These are phyloP conservation scores for Xenoacremonium recifei DNA, from an alignment of 2,329 filamentous ascomycete species.

Conservation along the genomic window DNA sequence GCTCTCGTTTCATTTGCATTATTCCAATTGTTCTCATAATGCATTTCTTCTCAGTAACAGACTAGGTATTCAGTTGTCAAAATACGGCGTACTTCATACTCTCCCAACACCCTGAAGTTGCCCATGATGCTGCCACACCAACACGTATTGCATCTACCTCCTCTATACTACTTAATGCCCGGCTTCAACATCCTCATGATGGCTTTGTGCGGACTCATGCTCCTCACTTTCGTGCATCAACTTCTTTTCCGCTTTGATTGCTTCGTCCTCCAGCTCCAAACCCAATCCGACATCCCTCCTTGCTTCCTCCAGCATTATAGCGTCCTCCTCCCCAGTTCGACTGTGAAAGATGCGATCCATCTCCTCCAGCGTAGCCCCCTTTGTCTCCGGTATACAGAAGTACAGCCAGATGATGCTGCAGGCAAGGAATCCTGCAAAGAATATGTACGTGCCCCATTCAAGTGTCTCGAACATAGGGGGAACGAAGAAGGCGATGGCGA, in stretches of 20 bases:
- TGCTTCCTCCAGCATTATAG: constrained; percentile 19
- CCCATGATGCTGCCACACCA: too few species aligned
- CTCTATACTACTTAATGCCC: too few species aligned
- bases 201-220: constrained; percentile 10
- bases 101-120: too few species aligned
- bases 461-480: constrained; percentile 36
- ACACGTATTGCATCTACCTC: too few species aligned
- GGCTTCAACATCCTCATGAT: constrained; percentile 16
- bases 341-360: constrained; percentile 52
- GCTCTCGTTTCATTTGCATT: too few species aligned
- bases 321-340: constrained; percentile 29
- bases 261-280: constrained; percentile 12
- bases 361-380: constrained; percentile 52
- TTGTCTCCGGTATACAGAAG: constrained; percentile 54
- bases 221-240: constrained; percentile 16
- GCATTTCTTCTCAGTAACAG: too few species aligned
- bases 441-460: constrained; percentile 55
- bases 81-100: too few species aligned
- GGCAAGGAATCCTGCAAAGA: constrained; percentile 52
- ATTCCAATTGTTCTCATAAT: too few species aligned
- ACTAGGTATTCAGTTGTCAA: too few species aligned
- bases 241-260: constrained; percentile 19
- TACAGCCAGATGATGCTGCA: constrained; percentile 47
- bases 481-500: constrained; percentile 45
- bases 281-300: constrained; percentile 20